Evolutionary conservation across 2,329 filamentous ascomycete species (phyloP), one percentile per base, ranked within the genome.

Genomic region (Verruconis gallopava): DNA sequence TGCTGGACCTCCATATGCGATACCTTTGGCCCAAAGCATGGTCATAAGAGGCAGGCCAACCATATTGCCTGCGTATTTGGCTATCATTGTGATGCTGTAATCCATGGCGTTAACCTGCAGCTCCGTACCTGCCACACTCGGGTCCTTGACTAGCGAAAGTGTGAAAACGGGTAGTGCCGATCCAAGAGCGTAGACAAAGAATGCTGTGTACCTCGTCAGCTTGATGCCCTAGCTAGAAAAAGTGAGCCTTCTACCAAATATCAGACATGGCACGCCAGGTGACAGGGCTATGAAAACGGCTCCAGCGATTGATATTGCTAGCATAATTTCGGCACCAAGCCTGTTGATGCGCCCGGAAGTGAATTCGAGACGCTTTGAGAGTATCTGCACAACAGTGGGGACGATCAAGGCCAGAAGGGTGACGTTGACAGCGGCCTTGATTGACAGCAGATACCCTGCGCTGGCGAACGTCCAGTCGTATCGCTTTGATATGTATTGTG

Each of bases 141-240:
- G 50, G 4, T 55, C 55, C 40, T 59, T 59, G 20, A 61, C 55
- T 4, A 61, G 48, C 4, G 57, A 58, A 52, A 59, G 58, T 0
- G 56, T 59, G 43, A 62, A 62, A 4, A 60, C 57, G 0, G 59
- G 58, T 12, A 61, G 48, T 5, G 59, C 58, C 6, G 59, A 62
- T 9, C 59, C 59, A 5, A 59, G 46, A 6, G 59, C 59, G 38
- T 62, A 62, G 9, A 60, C 43, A 5, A 62, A 51, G 13, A 62
- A 50, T 1, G 56, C 59, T 57, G 19, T 1, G n/a, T n/a, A n/a
- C n/a, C n/a, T n/a, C n/a, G n/a, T n/a, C n/a, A n/a, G n/a, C n/a
- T n/a, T n/a, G n/a, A n/a, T n/a, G n/a, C n/a, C n/a, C n/a, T n/a
- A n/a, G n/a, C n/a, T n/a, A n/a, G n/a, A n/a, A n/a, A n/a, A n/a